Evolutionary conservation across 495 filamentous ascomycete genomes (phyloP).

Genomic region (Cercophora samala): DNA sequence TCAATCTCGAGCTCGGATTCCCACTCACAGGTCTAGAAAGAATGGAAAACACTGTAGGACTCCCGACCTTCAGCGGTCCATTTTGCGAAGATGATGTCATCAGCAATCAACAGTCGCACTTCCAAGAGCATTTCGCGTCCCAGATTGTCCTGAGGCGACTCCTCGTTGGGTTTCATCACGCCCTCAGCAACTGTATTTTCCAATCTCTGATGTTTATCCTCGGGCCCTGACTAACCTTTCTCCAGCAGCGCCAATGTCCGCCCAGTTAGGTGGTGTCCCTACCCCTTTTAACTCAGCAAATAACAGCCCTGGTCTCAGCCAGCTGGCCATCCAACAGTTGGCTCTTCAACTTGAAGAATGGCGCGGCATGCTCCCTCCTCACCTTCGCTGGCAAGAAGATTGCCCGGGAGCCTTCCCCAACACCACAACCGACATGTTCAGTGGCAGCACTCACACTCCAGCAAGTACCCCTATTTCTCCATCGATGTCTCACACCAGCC

Average conservation of each 20-base stretch:
- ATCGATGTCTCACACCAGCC: slow-evolving; percentile 2
- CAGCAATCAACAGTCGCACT: slow-evolving; percentile 49
- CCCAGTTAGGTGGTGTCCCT: neutral
- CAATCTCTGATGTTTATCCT: slow-evolving; percentile 9
- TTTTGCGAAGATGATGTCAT: slow-evolving; percentile 47
- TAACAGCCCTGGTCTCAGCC: slow-evolving; percentile 13
- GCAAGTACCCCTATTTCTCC: slow-evolving; percentile 21
- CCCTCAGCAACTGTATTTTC: slow-evolving; percentile 45
- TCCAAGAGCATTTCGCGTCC: slow-evolving; percentile 55
- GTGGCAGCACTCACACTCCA: slow-evolving; percentile 21
- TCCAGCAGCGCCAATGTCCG: neutral
- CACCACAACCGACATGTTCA: slow-evolving; percentile 24
- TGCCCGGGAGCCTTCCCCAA: slow-evolving; percentile 43
- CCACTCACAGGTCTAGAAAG: slow-evolving; percentile 51
- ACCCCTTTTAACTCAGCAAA: slow-evolving; percentile 15
- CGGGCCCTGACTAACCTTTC: neutral
- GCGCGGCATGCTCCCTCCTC: slow-evolving; percentile 51
- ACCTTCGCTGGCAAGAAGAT: slow-evolving; percentile 54
- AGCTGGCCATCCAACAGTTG: slow-evolving; percentile 45
- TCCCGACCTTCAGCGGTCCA: slow-evolving; percentile 50
- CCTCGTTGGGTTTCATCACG: slow-evolving; percentile 47
- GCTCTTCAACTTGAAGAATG: slow-evolving; percentile 51
- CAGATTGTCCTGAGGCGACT: slow-evolving; percentile 56
- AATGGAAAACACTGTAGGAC: slow-evolving; percentile 47
- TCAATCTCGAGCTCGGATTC: slow-evolving; percentile 55